Base-by-base conservation (phyloP, 2,329 filamentous ascomycete species). In the Colletotrichum musicola region DNA sequence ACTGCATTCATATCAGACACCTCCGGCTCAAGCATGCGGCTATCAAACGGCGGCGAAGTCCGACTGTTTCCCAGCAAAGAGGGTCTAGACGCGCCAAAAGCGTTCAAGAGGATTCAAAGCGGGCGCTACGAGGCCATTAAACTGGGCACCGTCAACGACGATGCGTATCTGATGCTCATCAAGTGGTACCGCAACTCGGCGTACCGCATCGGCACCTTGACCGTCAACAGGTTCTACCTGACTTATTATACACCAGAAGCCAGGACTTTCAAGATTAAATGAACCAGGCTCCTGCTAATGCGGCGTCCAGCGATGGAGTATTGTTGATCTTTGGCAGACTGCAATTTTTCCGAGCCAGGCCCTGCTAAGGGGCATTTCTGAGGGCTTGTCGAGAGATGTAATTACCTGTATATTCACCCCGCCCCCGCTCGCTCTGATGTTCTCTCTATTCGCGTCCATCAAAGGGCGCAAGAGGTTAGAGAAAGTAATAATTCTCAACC, bases 111-210 rank as follows among this genome's bases (percentile, higher is more conserved):
- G 25, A 54, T 62, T 4, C 59, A 62, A 14, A 62, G 47, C 22
- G 59, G 59, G 22, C 59, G 59, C 20, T 62, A 62, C 38, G 59
- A 62, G 49, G 59, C 59, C 12, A 54, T 62, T 35, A 46, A 49
- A 22, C 49, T 62, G 22, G 59, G 49, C 18, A 54, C 38, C 10
- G 40, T 62, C 12, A 46, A 62, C 18, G 59, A 54, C 40, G 59
- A 62, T 14, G 59, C 59, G 4, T 54, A 62, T 40, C 22, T 62
- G 59, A 62, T 62, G 59, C 59, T 62, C 12, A 54, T 62, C 49
- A 62, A 62, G 25, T 62, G 59, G 59, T 54, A 54, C n/a, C 49
- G 59, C n/a, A 62, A 54, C 9, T 53, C 49, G 13, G 49, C 49
- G 12, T 54, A 53, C 16, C 35, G 59, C 12, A 54, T 62, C 12